Conservation (phyloP, 805 yeast species). For the Cyberlindnera mississippiensis region DNA sequence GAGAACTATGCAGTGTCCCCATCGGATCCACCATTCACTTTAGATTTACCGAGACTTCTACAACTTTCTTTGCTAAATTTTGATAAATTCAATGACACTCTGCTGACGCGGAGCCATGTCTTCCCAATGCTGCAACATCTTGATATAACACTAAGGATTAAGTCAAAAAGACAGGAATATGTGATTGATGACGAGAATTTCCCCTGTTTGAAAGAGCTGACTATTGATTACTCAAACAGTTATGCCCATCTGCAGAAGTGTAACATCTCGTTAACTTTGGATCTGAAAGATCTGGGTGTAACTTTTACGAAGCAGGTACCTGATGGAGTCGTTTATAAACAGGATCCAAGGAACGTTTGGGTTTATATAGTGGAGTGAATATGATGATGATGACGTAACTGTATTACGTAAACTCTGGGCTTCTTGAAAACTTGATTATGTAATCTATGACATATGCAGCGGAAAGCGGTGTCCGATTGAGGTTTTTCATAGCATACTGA, state of each 20-base stretch:
- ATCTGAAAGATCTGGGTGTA: slow-evolving; percentile 9
- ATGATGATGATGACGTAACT: background rate
- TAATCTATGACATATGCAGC: no score
- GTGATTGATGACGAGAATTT: slow-evolving; percentile 7
- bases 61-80: slow-evolving; percentile 11
- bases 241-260: slow-evolving; percentile 22
- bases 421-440: no score
- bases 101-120: slow-evolving; percentile 1
- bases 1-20: slow-evolving; percentile 2
- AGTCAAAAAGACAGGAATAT: slow-evolving; percentile 10
- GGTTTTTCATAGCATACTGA: no score
- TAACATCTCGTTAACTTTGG: slow-evolving; percentile 14
- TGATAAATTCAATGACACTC: slow-evolving; percentile 13
- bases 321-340: slow-evolving; percentile 10
- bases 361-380: slow-evolving; percentile 5
- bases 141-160: slow-evolving; percentile 3
- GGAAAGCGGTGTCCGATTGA: no score
- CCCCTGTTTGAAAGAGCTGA: slow-evolving; percentile 13
- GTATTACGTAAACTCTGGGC: no score
- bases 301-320: slow-evolving; percentile 14
- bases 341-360: slow-evolving; percentile 9
- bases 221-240: slow-evolving; percentile 16
- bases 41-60: slow-evolving; percentile 4
- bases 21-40: slow-evolving; percentile 1
- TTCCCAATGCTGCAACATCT: slow-evolving; percentile 9